A percentile compares a stretch with the other conserved stretches of the same genome.
These are phyloP conservation scores for Ustulina deusta DNA, from an alignment of 2,329 filamentous ascomycete genomes.

Conservation along the genomic window DNA sequence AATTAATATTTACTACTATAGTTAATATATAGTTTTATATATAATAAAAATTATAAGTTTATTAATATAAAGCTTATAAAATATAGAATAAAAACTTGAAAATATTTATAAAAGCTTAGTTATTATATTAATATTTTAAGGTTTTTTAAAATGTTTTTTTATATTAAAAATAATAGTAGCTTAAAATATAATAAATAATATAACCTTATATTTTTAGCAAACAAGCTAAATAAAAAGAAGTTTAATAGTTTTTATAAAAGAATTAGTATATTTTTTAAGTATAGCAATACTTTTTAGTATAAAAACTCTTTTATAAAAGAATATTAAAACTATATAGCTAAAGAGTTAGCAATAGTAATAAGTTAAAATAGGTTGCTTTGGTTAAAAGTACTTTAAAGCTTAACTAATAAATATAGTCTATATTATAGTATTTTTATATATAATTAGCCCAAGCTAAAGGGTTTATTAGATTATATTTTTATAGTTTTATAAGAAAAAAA, in stretches of 20 bases:
- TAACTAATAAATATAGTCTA: no score
- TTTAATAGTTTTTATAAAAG: not conserved
- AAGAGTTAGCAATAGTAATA: constrained; percentile 12
- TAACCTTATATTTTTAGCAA: not conserved
- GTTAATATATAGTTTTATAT: not conserved
- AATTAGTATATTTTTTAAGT: not conserved
- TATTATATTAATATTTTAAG: not conserved
- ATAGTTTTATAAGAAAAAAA: constrained; percentile 13
- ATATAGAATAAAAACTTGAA: constrained; percentile 8
- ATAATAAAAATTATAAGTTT: constrained; percentile 29
- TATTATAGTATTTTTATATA: constrained; percentile 23
- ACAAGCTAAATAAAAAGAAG: not conserved
- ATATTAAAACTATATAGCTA: not conserved
- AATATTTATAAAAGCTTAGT: constrained; percentile 28
- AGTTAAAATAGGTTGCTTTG: not conserved
- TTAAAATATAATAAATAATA: not conserved
- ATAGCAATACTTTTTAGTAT: no score
- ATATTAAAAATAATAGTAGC: not conserved
- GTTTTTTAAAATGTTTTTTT: not conserved
- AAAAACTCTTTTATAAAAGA: not conserved
- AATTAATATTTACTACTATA: constrained; percentile 53
- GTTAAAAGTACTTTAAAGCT: not conserved
- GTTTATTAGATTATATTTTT: constrained; percentile 14
- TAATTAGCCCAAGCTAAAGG: not conserved
- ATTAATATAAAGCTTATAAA: constrained; percentile 10